A percentile compares a stretch with the other conserved stretches of the same genome.
phyloP scores from a whole-genome alignment of 768 basidiomycete species.

The Coprinopsis sp. region DNA sequence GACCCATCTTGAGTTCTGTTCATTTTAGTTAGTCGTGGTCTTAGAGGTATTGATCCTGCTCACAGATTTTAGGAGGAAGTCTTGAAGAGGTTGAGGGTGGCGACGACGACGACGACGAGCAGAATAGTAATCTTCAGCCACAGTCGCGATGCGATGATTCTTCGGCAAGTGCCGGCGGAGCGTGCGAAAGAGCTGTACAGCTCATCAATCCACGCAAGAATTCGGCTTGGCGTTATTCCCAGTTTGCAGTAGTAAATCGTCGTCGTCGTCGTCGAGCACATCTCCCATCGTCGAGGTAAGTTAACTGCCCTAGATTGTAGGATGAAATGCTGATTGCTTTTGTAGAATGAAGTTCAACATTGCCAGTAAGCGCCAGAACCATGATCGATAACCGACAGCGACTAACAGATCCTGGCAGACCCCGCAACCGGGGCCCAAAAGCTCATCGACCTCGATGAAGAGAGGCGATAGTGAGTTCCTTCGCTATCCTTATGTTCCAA shows the following conservation, averaged over 20 bases:
- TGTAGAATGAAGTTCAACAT: conserved; percentile 94
- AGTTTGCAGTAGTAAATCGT: too few species aligned
- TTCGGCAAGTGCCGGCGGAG: conserved; percentile 34
- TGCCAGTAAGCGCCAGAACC: conserved; percentile 62
- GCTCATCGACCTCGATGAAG: conserved; percentile 90
- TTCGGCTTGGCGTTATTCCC: too few species aligned
- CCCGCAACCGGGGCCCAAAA: conserved; percentile 98
- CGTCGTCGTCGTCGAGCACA: too few species aligned
- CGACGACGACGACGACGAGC: conserved; percentile 16
- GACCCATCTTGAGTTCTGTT: conserved; percentile 90
- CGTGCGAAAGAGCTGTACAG: conserved; percentile 57
- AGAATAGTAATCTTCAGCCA: neutral
- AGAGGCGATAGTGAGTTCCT: conserved; percentile 67
- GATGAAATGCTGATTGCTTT: conserved; percentile 29
- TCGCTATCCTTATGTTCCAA: neutral
- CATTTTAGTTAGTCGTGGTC: conserved; percentile 27
- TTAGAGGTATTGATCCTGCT: conserved; percentile 7
- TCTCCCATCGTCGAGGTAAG: too few species aligned
- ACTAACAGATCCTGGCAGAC: conserved; percentile 43
- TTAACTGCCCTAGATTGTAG: too few species aligned
- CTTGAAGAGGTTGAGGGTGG: conserved; percentile 40
- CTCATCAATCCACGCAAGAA: too few species aligned
- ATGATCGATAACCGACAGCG: conserved; percentile 7
- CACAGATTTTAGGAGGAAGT: conserved; percentile 26
- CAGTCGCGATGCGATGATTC: neutral